Conservation (phyloP, 331 rosid genomes). For the Pyrus hybrid region DNA sequence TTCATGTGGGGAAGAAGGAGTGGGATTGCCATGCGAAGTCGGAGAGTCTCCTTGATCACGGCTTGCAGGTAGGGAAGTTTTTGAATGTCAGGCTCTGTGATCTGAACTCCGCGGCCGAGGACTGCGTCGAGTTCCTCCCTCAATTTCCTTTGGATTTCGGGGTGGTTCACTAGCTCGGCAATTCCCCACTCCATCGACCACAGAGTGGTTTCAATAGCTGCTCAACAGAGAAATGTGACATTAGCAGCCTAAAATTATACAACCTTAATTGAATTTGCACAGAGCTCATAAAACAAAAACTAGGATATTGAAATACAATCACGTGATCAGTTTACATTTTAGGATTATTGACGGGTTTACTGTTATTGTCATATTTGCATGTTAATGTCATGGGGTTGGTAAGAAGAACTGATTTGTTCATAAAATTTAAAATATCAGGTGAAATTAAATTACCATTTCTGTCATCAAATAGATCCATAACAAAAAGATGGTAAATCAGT, state of each 20-base stretch:
- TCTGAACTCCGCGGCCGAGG: too few relatives aligned
- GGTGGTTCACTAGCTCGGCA: conserved; percentile 16
- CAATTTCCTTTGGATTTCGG: too few relatives aligned
- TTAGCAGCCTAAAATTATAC: not conserved
- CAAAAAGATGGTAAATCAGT: too few relatives aligned
- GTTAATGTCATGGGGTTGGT: not conserved
- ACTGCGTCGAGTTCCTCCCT: too few relatives aligned
- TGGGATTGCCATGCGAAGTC: conserved; percentile 55
- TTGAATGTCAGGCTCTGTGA: too few relatives aligned
- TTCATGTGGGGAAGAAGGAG: conserved; percentile 94
- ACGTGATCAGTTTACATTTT: too few relatives aligned
- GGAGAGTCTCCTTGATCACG: conserved; percentile 23
- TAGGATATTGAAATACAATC: too few relatives aligned
- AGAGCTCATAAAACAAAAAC: too few relatives aligned
- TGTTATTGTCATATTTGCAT: not conserved
- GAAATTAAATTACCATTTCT: too few relatives aligned
- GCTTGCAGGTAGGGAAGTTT: conserved; percentile 90
- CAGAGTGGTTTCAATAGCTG: conserved; percentile 82
- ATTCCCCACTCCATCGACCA: conserved; percentile 92
- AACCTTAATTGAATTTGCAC: not conserved
- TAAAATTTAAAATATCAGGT: not conserved
- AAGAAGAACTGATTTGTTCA: not conserved
- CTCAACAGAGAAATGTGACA: not conserved
- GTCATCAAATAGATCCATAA: too few relatives aligned
- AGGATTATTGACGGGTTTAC: too few relatives aligned